These are phyloP conservation scores for Botrytis fragariae DNA, from an alignment of 2,329 filamentous ascomycete species.

Conservation along the genomic window DNA sequence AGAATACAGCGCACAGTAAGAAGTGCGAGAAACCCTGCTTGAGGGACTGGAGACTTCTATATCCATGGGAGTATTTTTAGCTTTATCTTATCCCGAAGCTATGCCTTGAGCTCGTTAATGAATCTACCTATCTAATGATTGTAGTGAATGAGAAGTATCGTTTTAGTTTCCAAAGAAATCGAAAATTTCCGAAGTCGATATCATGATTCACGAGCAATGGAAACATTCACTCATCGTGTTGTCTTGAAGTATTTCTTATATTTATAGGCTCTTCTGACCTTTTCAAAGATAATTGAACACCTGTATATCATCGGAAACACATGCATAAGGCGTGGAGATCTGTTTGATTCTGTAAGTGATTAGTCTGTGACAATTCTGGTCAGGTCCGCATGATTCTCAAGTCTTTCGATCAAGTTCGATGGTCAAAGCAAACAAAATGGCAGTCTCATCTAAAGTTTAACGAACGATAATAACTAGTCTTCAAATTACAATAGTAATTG, in stretches of 20 bases:
- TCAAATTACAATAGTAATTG: fast-evolving
- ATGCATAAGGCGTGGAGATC: not conserved
- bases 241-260: not conserved
- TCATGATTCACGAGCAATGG: too few species aligned
- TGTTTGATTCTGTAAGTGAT: not conserved
- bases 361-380: not conserved
- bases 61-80: not conserved
- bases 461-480: fast-evolving
- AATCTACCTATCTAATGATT: not conserved
- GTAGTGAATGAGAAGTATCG: not conserved
- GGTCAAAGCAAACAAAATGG: not conserved
- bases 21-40: not conserved
- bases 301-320: not conserved
- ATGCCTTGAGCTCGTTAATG: not conserved
- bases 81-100: fast-evolving
- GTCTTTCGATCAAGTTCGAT: not conserved
- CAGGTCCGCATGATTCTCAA: fast-evolving
- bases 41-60: not conserved
- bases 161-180: not conserved
- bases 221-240: not conserved
- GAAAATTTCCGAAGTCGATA: fast-evolving
- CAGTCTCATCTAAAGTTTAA: not conserved
- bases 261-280: not conserved
- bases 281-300: not conserved
- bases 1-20: fast-evolving